phyloP scores from a whole-genome alignment of 805 yeast genomes.

The Wickerhamiella brachini region DNA sequence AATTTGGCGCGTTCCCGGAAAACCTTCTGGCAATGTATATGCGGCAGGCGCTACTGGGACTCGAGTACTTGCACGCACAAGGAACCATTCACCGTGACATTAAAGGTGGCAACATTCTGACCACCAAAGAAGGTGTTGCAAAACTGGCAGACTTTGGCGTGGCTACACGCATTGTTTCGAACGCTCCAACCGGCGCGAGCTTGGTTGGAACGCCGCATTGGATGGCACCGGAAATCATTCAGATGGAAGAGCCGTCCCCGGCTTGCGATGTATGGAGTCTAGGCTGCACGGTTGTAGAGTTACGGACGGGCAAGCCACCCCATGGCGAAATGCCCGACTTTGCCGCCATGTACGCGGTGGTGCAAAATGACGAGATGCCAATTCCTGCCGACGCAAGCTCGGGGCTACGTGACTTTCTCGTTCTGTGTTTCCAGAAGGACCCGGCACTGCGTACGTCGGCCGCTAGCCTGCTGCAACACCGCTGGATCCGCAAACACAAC shows the following conservation, averaged over 20 bases:
- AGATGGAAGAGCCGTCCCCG: slow-evolving; percentile 58
- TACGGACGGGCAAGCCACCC: slow-evolving; percentile 78
- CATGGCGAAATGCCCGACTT: slow-evolving; percentile 61
- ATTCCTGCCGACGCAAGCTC: slow-evolving; percentile 37
- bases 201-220: slow-evolving; percentile 82
- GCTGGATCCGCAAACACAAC: slow-evolving; percentile 37
- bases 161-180: slow-evolving; percentile 34
- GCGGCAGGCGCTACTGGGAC: slow-evolving; percentile 42
- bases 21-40: slow-evolving; percentile 36
- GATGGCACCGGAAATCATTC: slow-evolving; percentile 97
- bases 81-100: slow-evolving; percentile 69
- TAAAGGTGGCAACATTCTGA: slow-evolving; percentile 58
- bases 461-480: slow-evolving; percentile 38
- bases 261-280: slow-evolving; percentile 77
- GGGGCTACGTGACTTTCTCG: slow-evolving; percentile 41
- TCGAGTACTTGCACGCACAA: slow-evolving; percentile 52
- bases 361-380: slow-evolving; percentile 44
- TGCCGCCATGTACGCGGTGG: slow-evolving; percentile 76
- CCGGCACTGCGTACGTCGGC: slow-evolving; percentile 49
- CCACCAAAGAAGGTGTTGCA: slow-evolving; percentile 48
- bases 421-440: slow-evolving; percentile 58
- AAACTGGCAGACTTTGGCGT: slow-evolving; percentile 72
- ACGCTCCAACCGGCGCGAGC: slow-evolving; percentile 13
- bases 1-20: slow-evolving; percentile 44
- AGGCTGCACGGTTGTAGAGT: slow-evolving; percentile 88